Base-by-base conservation (phyloP, 2,329 filamentous ascomycete genomes). In the Lasiodiplodia hormozganensis region DNA sequence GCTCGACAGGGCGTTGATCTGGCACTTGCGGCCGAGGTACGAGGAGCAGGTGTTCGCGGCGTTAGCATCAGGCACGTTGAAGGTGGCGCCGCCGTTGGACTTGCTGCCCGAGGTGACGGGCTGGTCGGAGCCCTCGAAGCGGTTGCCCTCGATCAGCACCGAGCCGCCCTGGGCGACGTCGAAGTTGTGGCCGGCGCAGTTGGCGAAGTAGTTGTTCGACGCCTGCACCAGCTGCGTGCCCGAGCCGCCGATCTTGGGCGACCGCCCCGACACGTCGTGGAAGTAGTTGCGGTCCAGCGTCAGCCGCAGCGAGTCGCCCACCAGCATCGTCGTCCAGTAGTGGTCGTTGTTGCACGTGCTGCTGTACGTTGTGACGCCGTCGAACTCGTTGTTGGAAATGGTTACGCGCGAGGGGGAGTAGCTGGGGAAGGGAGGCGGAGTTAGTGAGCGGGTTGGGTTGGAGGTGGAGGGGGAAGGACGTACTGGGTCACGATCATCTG, bases 271-370 rank as follows among this genome's bases (percentile, higher is more conserved):
- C 28, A 79, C 76, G 71, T 83, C 74, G 73, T 83, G 81, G 71
- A 83, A 75, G 72, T 81, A 84, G 75, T 85, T 84, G 49, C 78
- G 76, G 62, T 79, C 76, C n/a, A 84, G 72, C 8, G 82, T 85
- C 52, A 82, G 75, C 34, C 77, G 72, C 69, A 83, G 82, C 21
- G 74, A 74, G 12, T 77, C 75, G 11, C 79, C 82, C 51, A 75
- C 74, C 65, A 83, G 75, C 16, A 38, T 21, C 18, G 21, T 21
- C 4, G 75, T 77, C 83, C 83, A 85, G 76, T 85, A 85, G 72
- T 84, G 82, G 54, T 85, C 12, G 6, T 31, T 18, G 23, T 54
- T 31, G 18, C 52, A 54, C 31, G 31, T 34, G 31, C 31, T 34
- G 31, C 31, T 34, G 31, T 34, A 34, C 31, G 31, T 34, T 8